phyloP scores from a whole-genome alignment of 176 grass and related monocot genomes.

The Rhynchospora breviuscula region DNA sequence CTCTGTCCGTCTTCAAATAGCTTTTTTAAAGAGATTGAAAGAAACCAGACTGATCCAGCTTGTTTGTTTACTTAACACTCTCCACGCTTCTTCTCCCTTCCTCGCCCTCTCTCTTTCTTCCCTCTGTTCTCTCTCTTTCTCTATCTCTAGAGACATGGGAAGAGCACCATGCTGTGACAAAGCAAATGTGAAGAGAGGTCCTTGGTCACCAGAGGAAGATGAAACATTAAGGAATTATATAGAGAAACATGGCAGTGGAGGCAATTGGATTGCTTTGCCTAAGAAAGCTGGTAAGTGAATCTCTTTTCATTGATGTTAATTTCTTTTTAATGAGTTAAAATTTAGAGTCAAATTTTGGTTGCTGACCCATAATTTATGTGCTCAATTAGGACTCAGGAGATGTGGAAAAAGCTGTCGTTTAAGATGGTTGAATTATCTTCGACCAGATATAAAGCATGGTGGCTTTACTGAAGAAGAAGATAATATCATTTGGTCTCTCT shows the following conservation, averaged over 20 bases:
- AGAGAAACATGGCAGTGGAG: constrained; percentile 51
- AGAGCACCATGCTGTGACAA: constrained; percentile 86
- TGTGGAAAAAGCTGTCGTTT: constrained; percentile 86
- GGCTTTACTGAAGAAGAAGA: constrained; percentile 85
- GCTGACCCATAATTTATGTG: background rate
- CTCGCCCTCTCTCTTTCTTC: background rate
- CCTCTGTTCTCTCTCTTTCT: background rate
- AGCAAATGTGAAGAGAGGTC: constrained; percentile 72
- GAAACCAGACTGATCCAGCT: constrained; percentile 10
- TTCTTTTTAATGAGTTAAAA: background rate
- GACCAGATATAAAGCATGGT: constrained; percentile 75
- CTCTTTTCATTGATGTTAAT: background rate
- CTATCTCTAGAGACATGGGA: constrained; percentile 38
- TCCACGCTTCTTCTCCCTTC: background rate
- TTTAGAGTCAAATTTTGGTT: background rate
- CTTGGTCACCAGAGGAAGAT: constrained; percentile 89
- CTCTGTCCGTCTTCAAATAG: constrained; percentile 8
- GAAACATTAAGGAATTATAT: constrained; percentile 56
- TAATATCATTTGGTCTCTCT: constrained; percentile 57
- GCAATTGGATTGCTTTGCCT: constrained; percentile 84
- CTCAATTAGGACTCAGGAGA: constrained; percentile 46
- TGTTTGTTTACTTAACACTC: constrained; percentile 8
- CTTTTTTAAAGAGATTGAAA: constrained; percentile 17
- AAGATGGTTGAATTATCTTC: constrained; percentile 93
- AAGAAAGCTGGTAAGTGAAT: constrained; percentile 44